A percentile compares a stretch with the other conserved stretches of the same genome.
Conservation (phyloP, 768 basidiomycete genomes). For the Termitomyces sp. region DNA sequence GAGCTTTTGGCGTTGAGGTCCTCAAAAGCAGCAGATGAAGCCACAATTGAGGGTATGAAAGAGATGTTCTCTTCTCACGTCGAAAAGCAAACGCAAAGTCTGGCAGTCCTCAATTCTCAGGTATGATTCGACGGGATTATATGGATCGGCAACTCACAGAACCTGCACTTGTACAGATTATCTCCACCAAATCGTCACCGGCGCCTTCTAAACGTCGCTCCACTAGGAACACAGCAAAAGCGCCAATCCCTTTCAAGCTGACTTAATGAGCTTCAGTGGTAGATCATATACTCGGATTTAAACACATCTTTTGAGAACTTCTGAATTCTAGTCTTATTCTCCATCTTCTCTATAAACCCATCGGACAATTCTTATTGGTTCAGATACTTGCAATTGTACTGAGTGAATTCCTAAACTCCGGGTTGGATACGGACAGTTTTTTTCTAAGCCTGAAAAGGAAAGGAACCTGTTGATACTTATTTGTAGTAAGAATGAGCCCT, state of each 20-base stretch:
- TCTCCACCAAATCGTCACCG: conserved; percentile 26
- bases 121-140: conserved; percentile 21
- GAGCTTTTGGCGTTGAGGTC: conserved; percentile 27
- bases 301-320: neutral
- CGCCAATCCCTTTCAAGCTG: conserved; percentile 12
- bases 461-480: neutral
- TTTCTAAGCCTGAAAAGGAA: neutral
- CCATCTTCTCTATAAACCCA: neutral
- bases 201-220: conserved; percentile 21
- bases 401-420: neutral
- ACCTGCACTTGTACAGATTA: conserved; percentile 17
- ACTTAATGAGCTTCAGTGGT: neutral
- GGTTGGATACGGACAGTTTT: neutral
- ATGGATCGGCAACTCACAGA: neutral
- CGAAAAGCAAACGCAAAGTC: conserved; percentile 29
- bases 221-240: neutral
- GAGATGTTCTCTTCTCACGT: conserved; percentile 27
- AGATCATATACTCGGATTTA: neutral
- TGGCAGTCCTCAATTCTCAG: conserved; percentile 34
- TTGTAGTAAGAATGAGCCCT: neutral
- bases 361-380: neutral
- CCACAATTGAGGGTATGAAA: conserved; percentile 32
- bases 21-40: conserved; percentile 32
- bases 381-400: neutral
- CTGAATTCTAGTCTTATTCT: neutral